Percentiles rank a stretch among this genome's conserved stretches.
Conservation (phyloP, 306 rosid species). For the Cucurbita argyrosperma region DNA sequence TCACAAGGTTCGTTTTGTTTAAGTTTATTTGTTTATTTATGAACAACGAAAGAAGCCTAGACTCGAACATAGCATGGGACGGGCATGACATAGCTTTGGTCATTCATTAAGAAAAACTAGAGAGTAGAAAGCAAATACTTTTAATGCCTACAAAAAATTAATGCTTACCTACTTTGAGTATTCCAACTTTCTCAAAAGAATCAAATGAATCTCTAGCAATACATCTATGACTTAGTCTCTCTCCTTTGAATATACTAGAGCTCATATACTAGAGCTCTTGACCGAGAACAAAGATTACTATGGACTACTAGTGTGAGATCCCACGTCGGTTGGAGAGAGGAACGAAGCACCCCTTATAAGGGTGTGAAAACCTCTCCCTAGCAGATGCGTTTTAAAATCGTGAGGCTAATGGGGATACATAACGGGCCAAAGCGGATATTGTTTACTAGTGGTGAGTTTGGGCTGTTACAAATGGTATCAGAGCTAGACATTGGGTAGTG, state of each 20-base stretch:
- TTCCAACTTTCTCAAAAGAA: background rate
- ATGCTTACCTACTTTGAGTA: background rate
- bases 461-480: no score
- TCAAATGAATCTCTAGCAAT: background rate
- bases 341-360: no score
- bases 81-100: background rate
- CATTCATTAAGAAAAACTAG: background rate
- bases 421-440: no score
- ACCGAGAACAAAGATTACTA: no score
- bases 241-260: background rate
- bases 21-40: constrained; percentile 4
- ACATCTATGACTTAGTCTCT: background rate
- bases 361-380: no score
- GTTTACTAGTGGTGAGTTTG: no score
- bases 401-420: no score
- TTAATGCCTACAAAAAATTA: background rate
- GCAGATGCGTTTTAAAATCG: no score
- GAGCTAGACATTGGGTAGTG: no score
- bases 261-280: background rate
- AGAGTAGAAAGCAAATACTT: background rate
- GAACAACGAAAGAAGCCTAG: background rate
- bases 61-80: background rate
- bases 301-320: background rate
- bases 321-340: no score
- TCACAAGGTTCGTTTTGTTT: constrained; percentile 52